Percentiles rank a stretch among this genome's conserved stretches.
phyloP scores from a whole-genome alignment of 2,329 filamentous ascomycete genomes.

The Microsporum canis region DNA sequence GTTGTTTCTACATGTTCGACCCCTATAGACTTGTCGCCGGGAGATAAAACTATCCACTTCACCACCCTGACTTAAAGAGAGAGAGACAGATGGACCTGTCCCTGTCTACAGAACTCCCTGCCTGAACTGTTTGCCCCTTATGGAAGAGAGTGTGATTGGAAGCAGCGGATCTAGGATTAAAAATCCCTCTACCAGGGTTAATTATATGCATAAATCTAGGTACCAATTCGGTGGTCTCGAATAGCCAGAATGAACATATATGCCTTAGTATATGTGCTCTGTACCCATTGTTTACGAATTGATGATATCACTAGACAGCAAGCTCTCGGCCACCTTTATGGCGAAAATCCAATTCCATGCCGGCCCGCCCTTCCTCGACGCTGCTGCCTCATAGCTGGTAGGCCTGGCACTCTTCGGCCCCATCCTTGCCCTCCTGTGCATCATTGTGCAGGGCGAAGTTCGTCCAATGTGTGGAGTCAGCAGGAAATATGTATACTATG shows the following conservation, averaged over 20 bases:
- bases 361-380: neutral
- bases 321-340: neutral
- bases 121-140: neutral
- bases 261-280: too few species aligned
- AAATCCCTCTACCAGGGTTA: neutral
- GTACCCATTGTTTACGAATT: neutral
- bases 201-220: neutral
- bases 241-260: too few species aligned
- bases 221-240: neutral
- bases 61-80: neutral
- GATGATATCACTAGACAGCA: neutral
- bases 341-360: neutral
- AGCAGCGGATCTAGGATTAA: neutral
- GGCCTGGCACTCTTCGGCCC: neutral
- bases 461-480: neutral
- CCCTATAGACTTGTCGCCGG: neutral
- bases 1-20: neutral
- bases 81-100: neutral
- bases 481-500: neutral
- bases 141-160: neutral
- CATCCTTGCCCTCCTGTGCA: neutral
- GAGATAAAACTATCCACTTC: neutral
- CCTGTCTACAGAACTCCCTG: neutral
- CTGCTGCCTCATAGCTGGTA: neutral
- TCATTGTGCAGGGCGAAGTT: neutral